Conservation (phyloP, 768 basidiomycete species). For the Suillus paluster region DNA sequence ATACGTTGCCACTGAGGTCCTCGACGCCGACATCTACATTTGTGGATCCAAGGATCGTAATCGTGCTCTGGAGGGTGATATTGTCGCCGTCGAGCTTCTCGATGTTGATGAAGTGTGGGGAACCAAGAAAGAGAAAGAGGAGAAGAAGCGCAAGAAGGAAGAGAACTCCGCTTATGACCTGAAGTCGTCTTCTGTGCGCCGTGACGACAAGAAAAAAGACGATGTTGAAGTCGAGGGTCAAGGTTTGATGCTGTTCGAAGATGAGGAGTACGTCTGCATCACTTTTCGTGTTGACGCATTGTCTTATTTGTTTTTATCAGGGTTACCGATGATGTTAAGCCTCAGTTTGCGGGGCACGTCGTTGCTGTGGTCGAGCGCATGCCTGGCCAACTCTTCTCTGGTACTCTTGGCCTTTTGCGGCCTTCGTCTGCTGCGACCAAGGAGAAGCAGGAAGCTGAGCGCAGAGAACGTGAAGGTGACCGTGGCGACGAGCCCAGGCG, state of each 20-base stretch:
- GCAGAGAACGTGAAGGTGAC: conserved; percentile 95
- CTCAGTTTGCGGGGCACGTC: conserved; percentile 98
- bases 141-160: conserved; percentile 99
- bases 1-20: conserved; percentile 96
- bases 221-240: conserved; percentile 99
- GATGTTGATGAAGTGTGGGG: conserved; percentile 99
- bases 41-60: conserved; percentile 99
- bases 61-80: conserved; percentile 96
- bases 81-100: conserved; percentile 95
- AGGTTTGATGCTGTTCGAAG: conserved; percentile 94
- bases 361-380: conserved; percentile 99
- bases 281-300: conserved; percentile 7
- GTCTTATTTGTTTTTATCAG: conserved; percentile 41
- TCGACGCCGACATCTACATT: conserved; percentile 99
- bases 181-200: conserved; percentile 72
- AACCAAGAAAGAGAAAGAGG: conserved; percentile 99
- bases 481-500: conserved; percentile 83
- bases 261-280: conserved; percentile 75
- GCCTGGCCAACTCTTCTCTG: conserved; percentile 98
- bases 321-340: conserved; percentile 97
- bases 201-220: conserved; percentile 99
- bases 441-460: conserved; percentile 98
- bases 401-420: conserved; percentile 91
- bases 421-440: conserved; percentile 98
- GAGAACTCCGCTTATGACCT: conserved; percentile 95